Percentiles rank a stretch among this genome's conserved stretches.
phyloP scores from a whole-genome alignment of 2,329 filamentous ascomycete genomes.

The Colletotrichum navitas region DNA sequence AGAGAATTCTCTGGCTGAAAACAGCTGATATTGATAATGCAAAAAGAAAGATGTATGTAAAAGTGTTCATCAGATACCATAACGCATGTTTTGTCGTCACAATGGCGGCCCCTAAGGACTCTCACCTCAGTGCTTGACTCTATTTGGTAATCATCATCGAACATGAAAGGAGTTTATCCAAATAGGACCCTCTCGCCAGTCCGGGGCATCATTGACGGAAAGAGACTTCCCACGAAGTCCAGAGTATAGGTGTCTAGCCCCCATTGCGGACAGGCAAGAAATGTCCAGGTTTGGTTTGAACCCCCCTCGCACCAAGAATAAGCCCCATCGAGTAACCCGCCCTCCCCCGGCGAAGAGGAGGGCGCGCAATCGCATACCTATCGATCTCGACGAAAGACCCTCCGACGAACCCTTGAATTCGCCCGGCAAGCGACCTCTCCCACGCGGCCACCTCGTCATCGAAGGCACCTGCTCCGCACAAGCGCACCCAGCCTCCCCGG shows the following conservation, averaged over 20 bases:
- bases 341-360: constrained; percentile 53
- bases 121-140: constrained; percentile 96
- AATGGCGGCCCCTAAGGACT: constrained; percentile 44
- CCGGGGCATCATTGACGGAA: constrained; percentile 45
- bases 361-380: constrained; percentile 97
- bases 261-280: constrained; percentile 10
- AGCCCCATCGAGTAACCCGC: constrained; percentile 99
- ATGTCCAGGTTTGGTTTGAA: constrained; percentile 53
- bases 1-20: neutral
- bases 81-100: constrained; percentile 55
- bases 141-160: constrained; percentile 88
- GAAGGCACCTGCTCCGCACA: constrained; percentile 42
- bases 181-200: constrained; percentile 35
- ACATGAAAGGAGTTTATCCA: constrained; percentile 44
- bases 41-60: constrained; percentile 34
- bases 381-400: constrained; percentile 89
- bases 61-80: constrained; percentile 61
- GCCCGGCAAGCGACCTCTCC: constrained; percentile 47
- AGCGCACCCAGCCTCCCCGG: constrained; percentile 37
- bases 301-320: constrained; percentile 99
- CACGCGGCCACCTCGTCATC: constrained; percentile 47
- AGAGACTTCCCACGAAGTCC: constrained; percentile 58
- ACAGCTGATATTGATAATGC: constrained; percentile 1
- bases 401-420: constrained; percentile 58
- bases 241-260: constrained; percentile 50